Percentiles rank a stretch among this genome's conserved stretches.
Evolutionary conservation across 805 yeast genomes (phyloP).

Genomic region (Maudiozyma bulderi): DNA sequence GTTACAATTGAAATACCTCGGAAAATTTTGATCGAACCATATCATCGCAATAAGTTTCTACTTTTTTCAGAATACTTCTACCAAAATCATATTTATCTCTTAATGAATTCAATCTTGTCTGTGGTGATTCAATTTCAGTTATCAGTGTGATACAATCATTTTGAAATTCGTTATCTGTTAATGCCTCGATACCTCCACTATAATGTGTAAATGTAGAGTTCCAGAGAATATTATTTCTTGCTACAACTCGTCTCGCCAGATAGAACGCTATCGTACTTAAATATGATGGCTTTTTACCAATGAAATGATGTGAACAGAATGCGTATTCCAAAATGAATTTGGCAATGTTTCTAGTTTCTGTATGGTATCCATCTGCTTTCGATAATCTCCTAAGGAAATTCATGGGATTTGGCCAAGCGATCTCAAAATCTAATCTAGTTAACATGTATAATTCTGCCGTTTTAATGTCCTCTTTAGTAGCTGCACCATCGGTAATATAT

Average conservation of each 20-base stretch:
- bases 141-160: constrained; percentile 18
- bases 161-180: constrained; percentile 16
- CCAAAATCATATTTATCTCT: constrained; percentile 17
- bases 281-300: constrained; percentile 64
- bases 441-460: constrained; percentile 75
- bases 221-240: constrained; percentile 23
- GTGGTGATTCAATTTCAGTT: constrained; percentile 20
- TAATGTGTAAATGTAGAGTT: constrained; percentile 16
- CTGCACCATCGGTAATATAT: constrained; percentile 79
- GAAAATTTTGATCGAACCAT: constrained; percentile 4
- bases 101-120: constrained; percentile 23
- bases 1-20: constrained; percentile 5
- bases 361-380: constrained; percentile 84
- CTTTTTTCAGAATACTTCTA: constrained; percentile 11
- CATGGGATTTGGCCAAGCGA: constrained; percentile 83
- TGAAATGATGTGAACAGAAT: constrained; percentile 63
- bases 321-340: constrained; percentile 75
- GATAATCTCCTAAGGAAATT: constrained; percentile 81
- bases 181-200: constrained; percentile 22
- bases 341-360: constrained; percentile 73
- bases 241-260: constrained; percentile 54
- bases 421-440: constrained; percentile 59
- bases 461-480: constrained; percentile 68
- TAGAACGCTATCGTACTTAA: constrained; percentile 86
- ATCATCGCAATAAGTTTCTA: constrained; percentile 6